A percentile compares a stretch with the other conserved stretches of the same genome.
These are phyloP conservation scores for Exophiala phaeomuriformis DNA, from an alignment of 2,329 filamentous ascomycete genomes.

Conservation along the genomic window DNA sequence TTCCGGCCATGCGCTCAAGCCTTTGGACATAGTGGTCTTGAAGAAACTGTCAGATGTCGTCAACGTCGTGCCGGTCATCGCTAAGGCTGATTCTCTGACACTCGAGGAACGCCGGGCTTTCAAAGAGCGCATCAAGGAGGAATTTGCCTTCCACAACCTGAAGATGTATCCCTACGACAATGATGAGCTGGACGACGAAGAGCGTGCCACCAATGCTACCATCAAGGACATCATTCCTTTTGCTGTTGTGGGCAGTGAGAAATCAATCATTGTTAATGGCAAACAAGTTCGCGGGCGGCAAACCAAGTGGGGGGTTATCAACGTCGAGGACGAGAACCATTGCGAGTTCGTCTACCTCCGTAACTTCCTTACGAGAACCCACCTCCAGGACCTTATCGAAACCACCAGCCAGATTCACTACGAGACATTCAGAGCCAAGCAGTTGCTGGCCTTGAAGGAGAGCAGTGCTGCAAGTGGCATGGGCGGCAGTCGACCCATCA, in stretches of 20 bases:
- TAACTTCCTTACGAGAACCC: slow-evolving; percentile 96
- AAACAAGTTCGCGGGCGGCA: slow-evolving; percentile 96
- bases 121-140: slow-evolving; percentile 99
- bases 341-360: slow-evolving; percentile 98
- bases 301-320: slow-evolving; percentile 99
- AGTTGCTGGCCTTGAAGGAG: slow-evolving; percentile 95
- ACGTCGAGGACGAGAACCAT: slow-evolving; percentile 98
- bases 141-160: slow-evolving; percentile 98
- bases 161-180: slow-evolving; percentile 99
- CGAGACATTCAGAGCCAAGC: slow-evolving; percentile 99
- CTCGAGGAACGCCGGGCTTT: slow-evolving; percentile 91
- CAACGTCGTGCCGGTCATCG: slow-evolving; percentile 97
- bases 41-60: slow-evolving; percentile 99
- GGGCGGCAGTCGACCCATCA: slow-evolving; percentile 84
- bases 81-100: slow-evolving; percentile 94
- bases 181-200: slow-evolving; percentile 96
- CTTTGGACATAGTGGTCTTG: slow-evolving; percentile 97
- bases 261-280: slow-evolving; percentile 93
- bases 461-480: slow-evolving; percentile 71
- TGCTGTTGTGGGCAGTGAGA: slow-evolving; percentile 95
- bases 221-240: slow-evolving; percentile 98
- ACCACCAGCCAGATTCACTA: slow-evolving; percentile 99
- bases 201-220: slow-evolving; percentile 83
- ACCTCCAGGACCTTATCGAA: slow-evolving; percentile 97
- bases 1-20: slow-evolving; percentile 95